Evolutionary conservation across 1,284 basidiomycete genomes (phyloP), one percentile per base, ranked within the genome.

Genomic region (Schizophyllum amplum): DNA sequence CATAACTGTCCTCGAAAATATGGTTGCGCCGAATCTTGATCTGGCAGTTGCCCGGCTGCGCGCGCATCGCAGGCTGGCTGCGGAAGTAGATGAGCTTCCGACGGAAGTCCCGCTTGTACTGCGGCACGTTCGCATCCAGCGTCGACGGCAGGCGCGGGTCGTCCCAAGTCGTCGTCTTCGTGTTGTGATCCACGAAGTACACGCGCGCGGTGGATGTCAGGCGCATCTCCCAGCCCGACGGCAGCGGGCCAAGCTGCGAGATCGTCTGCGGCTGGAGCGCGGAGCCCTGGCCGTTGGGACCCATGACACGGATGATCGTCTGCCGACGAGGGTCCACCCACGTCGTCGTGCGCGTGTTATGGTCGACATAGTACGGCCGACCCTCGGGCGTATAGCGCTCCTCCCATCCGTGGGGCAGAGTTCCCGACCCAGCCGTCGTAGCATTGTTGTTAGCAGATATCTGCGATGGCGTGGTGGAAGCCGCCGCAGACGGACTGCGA

Each of bases 131-230:
- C 62, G 91, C 82, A 67, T 93, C 91, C 61, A 92, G 76, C 46
- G 82, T 81, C 22, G 87, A 90, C 11, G 92, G 93, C 65, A 97
- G 74, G 65, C 95, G 83, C 48, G 92, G 89, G 71, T 98, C 94
- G 71, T 97, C 94, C 94, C 94, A 98, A 1, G 94, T 96, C n/a
- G 94, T 98, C 22, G 94, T 98, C 80, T 92, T 91, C 56, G 90
- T 95, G 73, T 94, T 96, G 77, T 96, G 94, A 70, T 96, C 93
- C 47, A 96, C 94, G 72, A 96, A 98, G 77, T 98, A 98, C 15
- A 97, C 92, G 52, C 94, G 83, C 1, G 93, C 92, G 1, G 93
- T 96, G 1, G 90, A 87, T 1, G 94, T 97, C 57, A 98, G 84
- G 58, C 94, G 88, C 94, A 97, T 97, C 72, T 98, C 94, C 94